These are phyloP conservation scores for Trichoderma simmonsii DNA, from an alignment of 2,329 filamentous ascomycete species.

Conservation along the genomic window DNA sequence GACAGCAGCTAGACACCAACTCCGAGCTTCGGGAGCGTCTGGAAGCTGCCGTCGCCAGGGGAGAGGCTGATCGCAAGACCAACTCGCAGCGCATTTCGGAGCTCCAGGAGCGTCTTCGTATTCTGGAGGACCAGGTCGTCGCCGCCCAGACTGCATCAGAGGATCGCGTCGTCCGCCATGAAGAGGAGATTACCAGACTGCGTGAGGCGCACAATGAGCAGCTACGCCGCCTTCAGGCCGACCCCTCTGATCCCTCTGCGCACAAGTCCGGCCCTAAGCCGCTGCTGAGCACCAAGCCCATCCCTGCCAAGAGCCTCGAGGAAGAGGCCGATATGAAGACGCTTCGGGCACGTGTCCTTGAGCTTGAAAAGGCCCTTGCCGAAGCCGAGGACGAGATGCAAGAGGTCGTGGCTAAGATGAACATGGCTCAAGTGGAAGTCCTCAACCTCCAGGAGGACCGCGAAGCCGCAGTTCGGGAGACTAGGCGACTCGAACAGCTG, in stretches of 20 bases:
- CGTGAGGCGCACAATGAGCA: slow-evolving; percentile 75
- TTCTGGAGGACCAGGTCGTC: slow-evolving; percentile 80
- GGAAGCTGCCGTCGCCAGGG: slow-evolving; percentile 73
- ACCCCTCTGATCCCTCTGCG: slow-evolving; percentile 34
- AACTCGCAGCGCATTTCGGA: slow-evolving; percentile 80
- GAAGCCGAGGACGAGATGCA: slow-evolving; percentile 71
- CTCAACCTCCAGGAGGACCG: slow-evolving; percentile 72
- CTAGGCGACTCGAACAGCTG: slow-evolving; percentile 63
- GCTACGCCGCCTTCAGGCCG: slow-evolving; percentile 70
- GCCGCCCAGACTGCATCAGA: slow-evolving; percentile 82
- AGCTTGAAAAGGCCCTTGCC: slow-evolving; percentile 72
- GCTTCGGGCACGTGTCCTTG: slow-evolving; percentile 73
- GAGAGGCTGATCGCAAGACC: slow-evolving; percentile 76
- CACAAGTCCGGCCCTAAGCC: slow-evolving; percentile 28
- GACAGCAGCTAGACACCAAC: slow-evolving; percentile 77
- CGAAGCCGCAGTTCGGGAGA: slow-evolving; percentile 71
- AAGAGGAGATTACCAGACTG: slow-evolving; percentile 75
- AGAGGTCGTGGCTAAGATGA: slow-evolving; percentile 77
- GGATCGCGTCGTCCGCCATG: slow-evolving; percentile 76
- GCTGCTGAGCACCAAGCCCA: slow-evolving; percentile 37
- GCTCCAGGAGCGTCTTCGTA: slow-evolving; percentile 76
- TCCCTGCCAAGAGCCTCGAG: slow-evolving; percentile 63
- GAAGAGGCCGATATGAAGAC: slow-evolving; percentile 71
- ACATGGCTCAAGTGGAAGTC: slow-evolving; percentile 77
- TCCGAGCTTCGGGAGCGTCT: slow-evolving; percentile 71